Percentiles rank a stretch among this genome's conserved stretches.
Evolutionary conservation across 371 early-diverging fungal genomes (phyloP).

Genomic region (Umbelopsis sp.): DNA sequence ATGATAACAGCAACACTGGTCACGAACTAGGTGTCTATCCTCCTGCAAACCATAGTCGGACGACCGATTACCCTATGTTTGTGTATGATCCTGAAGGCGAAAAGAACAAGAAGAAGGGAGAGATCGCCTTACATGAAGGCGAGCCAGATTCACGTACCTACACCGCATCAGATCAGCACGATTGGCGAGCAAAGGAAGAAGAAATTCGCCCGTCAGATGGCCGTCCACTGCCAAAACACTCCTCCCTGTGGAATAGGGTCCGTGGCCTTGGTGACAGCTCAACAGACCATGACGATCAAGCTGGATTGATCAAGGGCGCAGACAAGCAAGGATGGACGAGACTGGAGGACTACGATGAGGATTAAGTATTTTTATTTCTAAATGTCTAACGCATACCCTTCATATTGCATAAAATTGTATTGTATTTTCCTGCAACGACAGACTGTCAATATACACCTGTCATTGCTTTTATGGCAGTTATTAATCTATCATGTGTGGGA

Average conservation of each 20-base stretch:
- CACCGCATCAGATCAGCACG: conserved; percentile 45
- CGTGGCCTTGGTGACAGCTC: conserved; percentile 31
- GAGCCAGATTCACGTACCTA: conserved; percentile 31
- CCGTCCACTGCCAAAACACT: conserved; percentile 32
- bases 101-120: conserved; percentile 28
- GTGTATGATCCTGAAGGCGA: conserved; percentile 31
- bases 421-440: background rate
- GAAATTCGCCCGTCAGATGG: conserved; percentile 27
- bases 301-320: conserved; percentile 7
- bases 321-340: conserved; percentile 3
- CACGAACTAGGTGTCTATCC: conserved; percentile 16
- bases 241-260: conserved; percentile 46
- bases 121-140: conserved; percentile 3
- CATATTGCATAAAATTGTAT: conserved; percentile 1
- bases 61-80: conserved; percentile 43
- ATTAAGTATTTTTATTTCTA: background rate
- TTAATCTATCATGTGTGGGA: too few species aligned
- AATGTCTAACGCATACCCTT: background rate
- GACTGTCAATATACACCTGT: too few species aligned
- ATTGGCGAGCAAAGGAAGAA: conserved; percentile 29
- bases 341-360: conserved; percentile 7
- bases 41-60: conserved; percentile 21
- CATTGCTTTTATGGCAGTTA: too few species aligned
- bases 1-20: background rate
- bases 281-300: conserved; percentile 1